A percentile compares a stretch with the other conserved stretches of the same genome.
Evolutionary conservation across 2,329 filamentous ascomycete species (phyloP).

Genomic region (Penicillium vulpinum): DNA sequence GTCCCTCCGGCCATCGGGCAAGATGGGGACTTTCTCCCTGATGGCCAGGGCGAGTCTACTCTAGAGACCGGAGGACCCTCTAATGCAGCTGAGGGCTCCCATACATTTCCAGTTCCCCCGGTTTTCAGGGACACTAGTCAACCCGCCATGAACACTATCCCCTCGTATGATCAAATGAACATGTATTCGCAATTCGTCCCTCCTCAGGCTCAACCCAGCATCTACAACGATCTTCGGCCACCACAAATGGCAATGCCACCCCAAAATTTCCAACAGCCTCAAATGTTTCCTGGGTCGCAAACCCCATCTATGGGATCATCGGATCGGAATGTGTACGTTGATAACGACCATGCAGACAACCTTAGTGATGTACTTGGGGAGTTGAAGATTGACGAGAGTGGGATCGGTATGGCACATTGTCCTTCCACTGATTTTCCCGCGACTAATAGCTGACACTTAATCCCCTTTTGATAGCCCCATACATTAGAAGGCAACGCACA

Average conservation of each 20-base stretch:
- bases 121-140: constrained; percentile 49
- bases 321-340: constrained; percentile 54
- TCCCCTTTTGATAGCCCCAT: constrained; percentile 63
- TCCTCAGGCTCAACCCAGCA: constrained; percentile 27
- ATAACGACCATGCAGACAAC: constrained; percentile 65
- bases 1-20: constrained; percentile 82
- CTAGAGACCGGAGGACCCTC: constrained; percentile 27
- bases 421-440: neutral
- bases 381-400: constrained; percentile 81
- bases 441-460: constrained; percentile 8
- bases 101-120: constrained; percentile 57
- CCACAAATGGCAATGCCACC: constrained; percentile 33
- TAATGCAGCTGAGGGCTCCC: constrained; percentile 49
- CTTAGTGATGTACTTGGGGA: constrained; percentile 80
- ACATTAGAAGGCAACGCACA: constrained; percentile 68
- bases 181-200: constrained; percentile 44
- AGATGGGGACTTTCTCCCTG: constrained; percentile 55
- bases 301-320: constrained; percentile 29
- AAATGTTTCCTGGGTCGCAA: constrained; percentile 29
- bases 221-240: constrained; percentile 35
- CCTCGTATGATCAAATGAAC: constrained; percentile 47
- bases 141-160: constrained; percentile 47
- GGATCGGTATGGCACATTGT: constrained; percentile 66
- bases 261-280: constrained; percentile 31
- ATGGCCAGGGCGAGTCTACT: constrained; percentile 30